phyloP scores from a whole-genome alignment of 2,329 filamentous ascomycete genomes.

The Talaromyces sp. region DNA sequence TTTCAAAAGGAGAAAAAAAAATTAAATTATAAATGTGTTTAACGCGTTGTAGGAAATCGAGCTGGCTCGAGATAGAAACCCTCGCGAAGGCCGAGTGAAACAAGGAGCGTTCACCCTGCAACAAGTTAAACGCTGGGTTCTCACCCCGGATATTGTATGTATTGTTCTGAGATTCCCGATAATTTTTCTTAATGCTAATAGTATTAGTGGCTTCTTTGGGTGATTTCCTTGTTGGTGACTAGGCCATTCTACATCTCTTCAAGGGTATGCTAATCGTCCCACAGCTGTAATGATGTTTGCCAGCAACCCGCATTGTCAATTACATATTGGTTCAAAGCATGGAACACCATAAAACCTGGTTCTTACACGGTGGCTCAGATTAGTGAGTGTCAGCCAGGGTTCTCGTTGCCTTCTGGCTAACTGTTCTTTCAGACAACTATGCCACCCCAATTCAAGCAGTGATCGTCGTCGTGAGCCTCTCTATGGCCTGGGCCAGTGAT shows the following conservation, averaged over 20 bases:
- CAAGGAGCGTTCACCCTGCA: neutral
- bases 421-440: neutral
- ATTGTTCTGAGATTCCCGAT: neutral
- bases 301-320: neutral
- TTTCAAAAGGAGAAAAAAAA: neutral
- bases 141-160: neutral
- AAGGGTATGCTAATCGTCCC: neutral
- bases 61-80: neutral
- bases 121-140: neutral
- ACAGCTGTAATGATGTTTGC: neutral
- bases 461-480: neutral
- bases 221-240: neutral
- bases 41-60: neutral
- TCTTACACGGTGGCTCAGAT: neutral
- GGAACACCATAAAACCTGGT: neutral
- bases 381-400: neutral
- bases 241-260: neutral
- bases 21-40: neutral
- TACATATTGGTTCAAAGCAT: neutral
- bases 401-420: neutral
- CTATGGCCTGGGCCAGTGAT: neutral
- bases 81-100: neutral
- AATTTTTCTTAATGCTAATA: neutral
- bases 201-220: neutral
- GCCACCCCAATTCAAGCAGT: neutral